Conservation (phyloP, 2,329 filamentous ascomycete genomes). For the Fusarium aywerte region DNA sequence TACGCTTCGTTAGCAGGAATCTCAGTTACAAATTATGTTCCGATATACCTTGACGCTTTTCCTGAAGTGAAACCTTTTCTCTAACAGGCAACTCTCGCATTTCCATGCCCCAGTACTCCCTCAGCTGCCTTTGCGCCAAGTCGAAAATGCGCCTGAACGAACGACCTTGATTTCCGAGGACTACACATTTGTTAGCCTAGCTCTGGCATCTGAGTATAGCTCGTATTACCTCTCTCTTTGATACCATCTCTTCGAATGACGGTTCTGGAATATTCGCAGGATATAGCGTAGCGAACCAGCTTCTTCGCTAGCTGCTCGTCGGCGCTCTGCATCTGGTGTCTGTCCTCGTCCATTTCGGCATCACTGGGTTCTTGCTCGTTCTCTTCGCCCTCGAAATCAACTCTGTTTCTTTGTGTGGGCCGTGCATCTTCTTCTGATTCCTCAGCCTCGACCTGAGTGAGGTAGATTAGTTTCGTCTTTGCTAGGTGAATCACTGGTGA, state of each 20-base stretch:
- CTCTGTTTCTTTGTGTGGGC: slow-evolving; percentile 48
- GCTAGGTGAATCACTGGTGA: slow-evolving; percentile 13
- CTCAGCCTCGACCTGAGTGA: slow-evolving; percentile 43
- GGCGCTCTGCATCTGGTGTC: slow-evolving; percentile 51
- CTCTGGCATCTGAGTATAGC: rapidly evolving
- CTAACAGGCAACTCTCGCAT: slow-evolving; percentile 82
- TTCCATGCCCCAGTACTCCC: slow-evolving; percentile 87
- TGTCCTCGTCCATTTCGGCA: slow-evolving; percentile 49
- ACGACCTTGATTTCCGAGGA: slow-evolving; percentile 75
- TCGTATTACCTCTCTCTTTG: slow-evolving; percentile 66
- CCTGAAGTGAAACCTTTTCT: slow-evolving; percentile 83
- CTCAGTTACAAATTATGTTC: not conserved
- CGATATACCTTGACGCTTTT: slow-evolving; percentile 74
- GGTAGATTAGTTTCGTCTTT: slow-evolving; percentile 10
- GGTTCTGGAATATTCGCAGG: slow-evolving; percentile 71
- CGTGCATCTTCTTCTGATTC: slow-evolving; percentile 50
- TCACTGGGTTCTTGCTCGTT: slow-evolving; percentile 53
- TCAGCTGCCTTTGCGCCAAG: slow-evolving; percentile 77
- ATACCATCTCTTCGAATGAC: slow-evolving; percentile 71
- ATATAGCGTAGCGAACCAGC: slow-evolving; percentile 74
- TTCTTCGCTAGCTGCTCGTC: slow-evolving; percentile 70
- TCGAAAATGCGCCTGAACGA: slow-evolving; percentile 83
- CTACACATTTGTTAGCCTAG: slow-evolving; percentile 53
- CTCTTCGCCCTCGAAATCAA: slow-evolving; percentile 47
- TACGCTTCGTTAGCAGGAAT: slow-evolving; percentile 30